Conservation (phyloP, 768 basidiomycete species). For the Mycena rebaudengoi region DNA sequence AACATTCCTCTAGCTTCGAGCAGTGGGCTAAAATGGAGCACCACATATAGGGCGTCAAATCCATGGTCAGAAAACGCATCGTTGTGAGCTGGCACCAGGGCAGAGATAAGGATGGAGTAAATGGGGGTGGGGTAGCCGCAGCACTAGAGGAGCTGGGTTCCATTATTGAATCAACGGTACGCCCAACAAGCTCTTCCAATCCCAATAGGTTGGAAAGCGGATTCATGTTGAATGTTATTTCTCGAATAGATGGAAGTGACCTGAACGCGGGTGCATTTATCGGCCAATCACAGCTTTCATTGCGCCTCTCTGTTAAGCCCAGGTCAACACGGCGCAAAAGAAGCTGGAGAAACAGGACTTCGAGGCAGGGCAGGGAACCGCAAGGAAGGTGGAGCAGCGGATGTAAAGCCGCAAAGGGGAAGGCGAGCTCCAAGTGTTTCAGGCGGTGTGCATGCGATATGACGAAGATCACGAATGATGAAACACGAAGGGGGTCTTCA, state of each 20-base stretch:
- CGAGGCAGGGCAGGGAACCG: neutral
- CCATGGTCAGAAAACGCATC: neutral
- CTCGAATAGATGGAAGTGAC: neutral
- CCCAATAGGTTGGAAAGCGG: neutral
- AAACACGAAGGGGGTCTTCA: neutral
- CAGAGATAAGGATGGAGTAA: neutral
- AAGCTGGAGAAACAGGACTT: neutral
- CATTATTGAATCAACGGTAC: neutral
- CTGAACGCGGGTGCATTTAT: neutral
- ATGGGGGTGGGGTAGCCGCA: neutral
- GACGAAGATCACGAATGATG: neutral
- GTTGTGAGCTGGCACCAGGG: neutral
- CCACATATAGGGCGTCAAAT: neutral
- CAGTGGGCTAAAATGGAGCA: neutral
- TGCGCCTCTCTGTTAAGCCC: neutral
- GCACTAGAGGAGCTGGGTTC: neutral
- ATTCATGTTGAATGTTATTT: neutral
- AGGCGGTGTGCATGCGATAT: constrained; percentile 2
- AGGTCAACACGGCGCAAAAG: neutral
- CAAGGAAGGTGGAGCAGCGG: neutral
- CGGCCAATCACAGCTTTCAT: constrained; percentile 9
- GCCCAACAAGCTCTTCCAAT: neutral
- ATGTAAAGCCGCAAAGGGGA: neutral
- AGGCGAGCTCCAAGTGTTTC: neutral
- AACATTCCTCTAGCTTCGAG: neutral